Evolutionary conservation across 352 stramenopile species (phyloP).

Genomic region (Globisporangium nunn): DNA sequence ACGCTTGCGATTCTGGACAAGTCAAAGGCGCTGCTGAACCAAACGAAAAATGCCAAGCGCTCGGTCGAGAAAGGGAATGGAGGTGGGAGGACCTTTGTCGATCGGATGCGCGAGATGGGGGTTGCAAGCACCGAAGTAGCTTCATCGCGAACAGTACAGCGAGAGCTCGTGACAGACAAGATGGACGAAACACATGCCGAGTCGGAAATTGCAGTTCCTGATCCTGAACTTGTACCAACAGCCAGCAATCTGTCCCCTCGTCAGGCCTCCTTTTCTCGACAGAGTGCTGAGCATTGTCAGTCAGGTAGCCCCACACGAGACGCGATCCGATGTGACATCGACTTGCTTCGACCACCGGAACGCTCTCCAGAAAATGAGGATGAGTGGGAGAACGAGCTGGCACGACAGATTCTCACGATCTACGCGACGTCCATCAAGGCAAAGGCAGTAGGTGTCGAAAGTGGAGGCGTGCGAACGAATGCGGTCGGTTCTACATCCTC

Average conservation of each 20-base stretch:
- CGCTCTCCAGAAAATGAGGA: slow-evolving; percentile 50
- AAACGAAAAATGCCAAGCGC: slow-evolving; percentile 12
- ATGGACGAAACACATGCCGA: not conserved
- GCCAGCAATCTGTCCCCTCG: not conserved
- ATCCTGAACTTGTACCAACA: not conserved
- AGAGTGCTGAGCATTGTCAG: not conserved
- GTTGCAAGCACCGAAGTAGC: not conserved
- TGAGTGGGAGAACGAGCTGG: slow-evolving; percentile 89
- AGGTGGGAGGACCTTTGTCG: slow-evolving; percentile 17
- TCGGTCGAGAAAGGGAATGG: not conserved
- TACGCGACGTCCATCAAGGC: slow-evolving; percentile 74
- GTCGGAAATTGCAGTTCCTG: not conserved
- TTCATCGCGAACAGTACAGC: not conserved
- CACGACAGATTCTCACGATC: slow-evolving; percentile 84
- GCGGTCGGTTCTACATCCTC: not conserved
- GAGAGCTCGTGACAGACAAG: not conserved
- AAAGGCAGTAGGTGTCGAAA: slow-evolving; percentile 23
- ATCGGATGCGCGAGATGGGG: slow-evolving; percentile 20
- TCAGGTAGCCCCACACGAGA: not conserved
- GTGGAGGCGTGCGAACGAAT: not conserved
- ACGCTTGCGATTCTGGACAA: slow-evolving; percentile 53
- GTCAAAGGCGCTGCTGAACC: slow-evolving; percentile 31
- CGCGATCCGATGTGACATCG: slow-evolving; percentile 32
- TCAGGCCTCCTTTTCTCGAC: slow-evolving; percentile 1
- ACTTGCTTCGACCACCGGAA: slow-evolving; percentile 42